Base-by-base conservation (phyloP, 1,139 yeast species). In the Wickerhamiella pararugosa region DNA sequence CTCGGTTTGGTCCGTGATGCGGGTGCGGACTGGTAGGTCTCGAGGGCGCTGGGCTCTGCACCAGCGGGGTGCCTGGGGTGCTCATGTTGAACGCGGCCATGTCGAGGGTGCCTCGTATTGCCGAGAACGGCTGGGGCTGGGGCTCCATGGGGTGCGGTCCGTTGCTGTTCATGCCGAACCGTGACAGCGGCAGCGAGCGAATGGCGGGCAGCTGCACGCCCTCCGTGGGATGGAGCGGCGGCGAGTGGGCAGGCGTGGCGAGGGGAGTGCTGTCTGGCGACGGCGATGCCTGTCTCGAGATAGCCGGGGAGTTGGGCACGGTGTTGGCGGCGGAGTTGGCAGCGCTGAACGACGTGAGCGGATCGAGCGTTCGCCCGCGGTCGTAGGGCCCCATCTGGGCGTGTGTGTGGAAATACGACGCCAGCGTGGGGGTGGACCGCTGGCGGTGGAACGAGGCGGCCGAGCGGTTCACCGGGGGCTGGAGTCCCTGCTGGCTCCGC, bases 281-380 rank as follows among this genome's bases (percentile, higher is more conserved):
- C 40, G 84, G 87, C n/a, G 87, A 77, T 56, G 75, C 79, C 34
- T 93, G 93, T 49, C 92, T 65, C 39, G 90, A 77, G 53, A 71
- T 74, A 55, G 79, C 79, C 40, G 75, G 63, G 42, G 76, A 66
- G 41, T 64, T 66, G 44, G 54, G 69, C 69, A 56, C 65, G 61
- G 47, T 71, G 64, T 52, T 66, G 45, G 70, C 73, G 49, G 72
- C 75, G 34, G 70, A 64, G 10, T 67, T 66, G 40, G 53, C 57
- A 32, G 45, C 49, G 42, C 39, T 50, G 40, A 56, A 45, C 36
- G 64, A 55, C 35, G 69, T 64, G 40, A 72, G 56, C 5, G 79
- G 78, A 1, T 76, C 71, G 69, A 75, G 69, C 46, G 76, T 61
- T 48, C 31, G 25, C 6, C 51, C 50, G 9, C 54, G 45, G 21